These are phyloP conservation scores for Arthrinium puccinioides DNA, from an alignment of 2,329 filamentous ascomycete genomes.

Conservation along the genomic window DNA sequence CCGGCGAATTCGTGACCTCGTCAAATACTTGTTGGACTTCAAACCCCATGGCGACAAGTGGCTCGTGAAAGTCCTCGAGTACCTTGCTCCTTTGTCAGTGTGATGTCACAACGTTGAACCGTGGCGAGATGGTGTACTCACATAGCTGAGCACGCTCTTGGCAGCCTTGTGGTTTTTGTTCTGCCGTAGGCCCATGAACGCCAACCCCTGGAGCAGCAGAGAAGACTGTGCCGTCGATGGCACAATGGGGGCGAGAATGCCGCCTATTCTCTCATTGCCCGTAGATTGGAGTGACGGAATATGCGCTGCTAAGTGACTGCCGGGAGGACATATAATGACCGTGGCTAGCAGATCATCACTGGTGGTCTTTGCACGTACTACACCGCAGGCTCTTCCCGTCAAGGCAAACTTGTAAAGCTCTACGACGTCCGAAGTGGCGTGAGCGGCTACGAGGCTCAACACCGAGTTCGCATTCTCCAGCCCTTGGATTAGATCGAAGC, in stretches of 20 bases:
- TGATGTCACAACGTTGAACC: background rate
- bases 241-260: slow-evolving; percentile 75
- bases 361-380: slow-evolving; percentile 72
- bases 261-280: slow-evolving; percentile 54
- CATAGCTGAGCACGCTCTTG: slow-evolving; percentile 72
- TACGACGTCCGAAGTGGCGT: slow-evolving; percentile 68
- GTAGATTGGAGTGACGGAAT: slow-evolving; percentile 60
- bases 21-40: slow-evolving; percentile 24
- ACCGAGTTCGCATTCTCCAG: slow-evolving; percentile 69
- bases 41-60: slow-evolving; percentile 24
- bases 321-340: slow-evolving; percentile 69
- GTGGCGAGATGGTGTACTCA: slow-evolving; percentile 36
- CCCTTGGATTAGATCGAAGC: slow-evolving; percentile 79
- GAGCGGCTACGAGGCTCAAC: slow-evolving; percentile 65
- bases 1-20: slow-evolving; percentile 25
- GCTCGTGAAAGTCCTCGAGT: slow-evolving; percentile 21
- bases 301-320: slow-evolving; percentile 60
- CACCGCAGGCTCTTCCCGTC: slow-evolving; percentile 65
- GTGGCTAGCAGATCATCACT: slow-evolving; percentile 67
- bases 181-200: slow-evolving; percentile 73
- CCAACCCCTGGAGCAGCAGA: slow-evolving; percentile 67
- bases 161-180: slow-evolving; percentile 71
- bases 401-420: slow-evolving; percentile 76
- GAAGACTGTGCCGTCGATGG: slow-evolving; percentile 61
- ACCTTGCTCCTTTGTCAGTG: slow-evolving; percentile 19